These are phyloP conservation scores for Globisporangium sylvaticum DNA, from an alignment of 352 stramenopile genomes.

Conservation along the genomic window DNA sequence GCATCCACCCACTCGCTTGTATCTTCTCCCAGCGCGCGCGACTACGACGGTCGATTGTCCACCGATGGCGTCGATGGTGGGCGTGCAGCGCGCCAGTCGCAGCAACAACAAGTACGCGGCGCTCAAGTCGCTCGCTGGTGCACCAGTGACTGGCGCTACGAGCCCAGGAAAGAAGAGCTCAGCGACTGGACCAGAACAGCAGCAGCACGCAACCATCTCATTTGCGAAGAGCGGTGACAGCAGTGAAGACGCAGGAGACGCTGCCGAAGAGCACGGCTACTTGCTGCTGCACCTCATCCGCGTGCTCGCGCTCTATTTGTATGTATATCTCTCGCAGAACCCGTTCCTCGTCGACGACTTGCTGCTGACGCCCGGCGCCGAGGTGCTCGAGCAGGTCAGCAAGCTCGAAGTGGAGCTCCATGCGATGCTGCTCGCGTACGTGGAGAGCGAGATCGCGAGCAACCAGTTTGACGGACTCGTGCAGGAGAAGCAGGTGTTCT, in stretches of 20 bases:
- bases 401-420: slow-evolving; percentile 33
- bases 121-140: background rate
- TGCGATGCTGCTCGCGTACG: slow-evolving; percentile 30
- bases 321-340: slow-evolving; percentile 46
- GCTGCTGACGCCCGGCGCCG: slow-evolving; percentile 22
- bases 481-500: slow-evolving; percentile 47
- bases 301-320: slow-evolving; percentile 59
- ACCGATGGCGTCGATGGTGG: slow-evolving; percentile 3
- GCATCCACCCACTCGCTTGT: background rate
- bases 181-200: background rate
- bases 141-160: background rate
- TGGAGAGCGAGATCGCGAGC: slow-evolving; percentile 42
- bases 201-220: slow-evolving; percentile 1
- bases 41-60: background rate
- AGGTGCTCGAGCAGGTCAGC: slow-evolving; percentile 16
- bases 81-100: background rate
- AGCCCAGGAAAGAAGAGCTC: background rate
- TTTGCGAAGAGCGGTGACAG: background rate
- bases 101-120: slow-evolving; percentile 1
- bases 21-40: background rate
- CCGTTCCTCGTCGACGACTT: slow-evolving; percentile 31
- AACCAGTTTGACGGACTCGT: slow-evolving; percentile 64
- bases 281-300: slow-evolving; percentile 61
- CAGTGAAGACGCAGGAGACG: background rate
- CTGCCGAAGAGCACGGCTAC: slow-evolving; percentile 18